Percentiles rank a stretch among this genome's conserved stretches.
Evolutionary conservation across 2,329 filamentous ascomycete species (phyloP).

Genomic region (Rosellinia necatrix): DNA sequence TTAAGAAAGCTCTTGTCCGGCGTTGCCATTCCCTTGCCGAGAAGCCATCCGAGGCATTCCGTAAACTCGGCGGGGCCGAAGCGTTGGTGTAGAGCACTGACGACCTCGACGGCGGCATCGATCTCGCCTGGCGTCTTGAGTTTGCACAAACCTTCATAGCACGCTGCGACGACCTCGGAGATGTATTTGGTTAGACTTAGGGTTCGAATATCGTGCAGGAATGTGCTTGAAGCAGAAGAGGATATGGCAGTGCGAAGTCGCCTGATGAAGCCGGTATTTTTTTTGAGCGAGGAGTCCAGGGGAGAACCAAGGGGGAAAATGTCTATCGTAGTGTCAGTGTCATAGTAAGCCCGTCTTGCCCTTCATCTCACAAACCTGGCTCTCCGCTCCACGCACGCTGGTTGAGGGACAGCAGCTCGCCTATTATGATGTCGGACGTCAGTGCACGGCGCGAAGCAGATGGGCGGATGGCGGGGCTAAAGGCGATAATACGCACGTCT

Average conservation of each 20-base stretch:
- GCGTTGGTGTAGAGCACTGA: slow-evolving; percentile 92
- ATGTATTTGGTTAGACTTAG: slow-evolving; percentile 95
- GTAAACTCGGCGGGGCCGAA: slow-evolving; percentile 92
- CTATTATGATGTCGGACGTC: slow-evolving; percentile 55
- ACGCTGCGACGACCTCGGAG: slow-evolving; percentile 94
- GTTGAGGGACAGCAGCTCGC: slow-evolving; percentile 89
- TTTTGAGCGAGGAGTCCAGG: slow-evolving; percentile 94
- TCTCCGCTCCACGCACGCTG: slow-evolving; percentile 87
- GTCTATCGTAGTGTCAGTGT: slow-evolving; percentile 55
- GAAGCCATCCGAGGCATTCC: slow-evolving; percentile 86
- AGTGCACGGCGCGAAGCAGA: slow-evolving; percentile 4
- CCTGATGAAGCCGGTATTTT: slow-evolving; percentile 98
- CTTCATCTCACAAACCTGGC: slow-evolving; percentile 61
- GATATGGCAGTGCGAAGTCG: slow-evolving; percentile 89
- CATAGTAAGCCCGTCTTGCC: slow-evolving; percentile 3
- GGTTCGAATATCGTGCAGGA: slow-evolving; percentile 86
- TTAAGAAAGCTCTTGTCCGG: slow-evolving; percentile 87
- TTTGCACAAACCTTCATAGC: slow-evolving; percentile 90
- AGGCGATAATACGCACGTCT: slow-evolving; percentile 55
- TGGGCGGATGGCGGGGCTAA: neutral
- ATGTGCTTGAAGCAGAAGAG: slow-evolving; percentile 76
- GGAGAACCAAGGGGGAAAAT: slow-evolving; percentile 76
- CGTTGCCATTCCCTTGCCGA: slow-evolving; percentile 88
- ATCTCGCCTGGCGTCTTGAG: slow-evolving; percentile 92
- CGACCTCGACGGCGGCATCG: slow-evolving; percentile 87